Conservation (phyloP, 129 eudicot species). For the Heracleum sosnowskyi region DNA sequence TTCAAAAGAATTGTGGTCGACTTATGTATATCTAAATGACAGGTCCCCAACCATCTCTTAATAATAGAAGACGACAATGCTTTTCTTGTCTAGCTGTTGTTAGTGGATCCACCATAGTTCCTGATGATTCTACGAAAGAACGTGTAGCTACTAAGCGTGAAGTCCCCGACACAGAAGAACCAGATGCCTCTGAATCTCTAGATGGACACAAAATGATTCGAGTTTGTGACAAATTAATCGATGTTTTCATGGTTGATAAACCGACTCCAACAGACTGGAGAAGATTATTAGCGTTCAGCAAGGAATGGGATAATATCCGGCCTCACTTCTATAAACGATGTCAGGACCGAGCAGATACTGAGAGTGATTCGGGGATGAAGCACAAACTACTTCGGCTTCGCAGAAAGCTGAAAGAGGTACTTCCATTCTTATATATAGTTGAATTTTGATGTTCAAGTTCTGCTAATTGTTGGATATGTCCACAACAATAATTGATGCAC, state of each 20-base stretch:
- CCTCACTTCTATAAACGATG: slow-evolving; percentile 76
- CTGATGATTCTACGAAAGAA: slow-evolving; percentile 29
- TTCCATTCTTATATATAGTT: not conserved
- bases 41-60: slow-evolving; percentile 31
- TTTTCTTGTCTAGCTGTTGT: slow-evolving; percentile 26
- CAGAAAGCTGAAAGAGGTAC: slow-evolving; percentile 95
- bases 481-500: not conserved
- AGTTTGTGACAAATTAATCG: slow-evolving; percentile 74
- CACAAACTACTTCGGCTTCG: slow-evolving; percentile 60
- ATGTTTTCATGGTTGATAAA: slow-evolving; percentile 86
- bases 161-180: slow-evolving; percentile 15
- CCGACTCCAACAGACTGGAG: slow-evolving; percentile 91
- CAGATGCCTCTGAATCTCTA: slow-evolving; percentile 14
- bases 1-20: not conserved
- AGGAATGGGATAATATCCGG: slow-evolving; percentile 54
- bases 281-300: slow-evolving; percentile 71
- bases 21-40: slow-evolving; percentile 6
- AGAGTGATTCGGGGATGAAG: slow-evolving; percentile 62
- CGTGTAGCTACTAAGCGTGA: slow-evolving; percentile 12
- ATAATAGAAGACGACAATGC: slow-evolving; percentile 23
- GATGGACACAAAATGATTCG: slow-evolving; percentile 51
- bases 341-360: slow-evolving; percentile 67
- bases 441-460: not conserved
- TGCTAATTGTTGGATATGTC: not conserved
- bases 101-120: slow-evolving; percentile 34